Percentiles rank a stretch among this genome's conserved stretches.
Evolutionary conservation across 2,329 filamentous ascomycete species (phyloP).

Genomic region (Bertia moriformis): DNA sequence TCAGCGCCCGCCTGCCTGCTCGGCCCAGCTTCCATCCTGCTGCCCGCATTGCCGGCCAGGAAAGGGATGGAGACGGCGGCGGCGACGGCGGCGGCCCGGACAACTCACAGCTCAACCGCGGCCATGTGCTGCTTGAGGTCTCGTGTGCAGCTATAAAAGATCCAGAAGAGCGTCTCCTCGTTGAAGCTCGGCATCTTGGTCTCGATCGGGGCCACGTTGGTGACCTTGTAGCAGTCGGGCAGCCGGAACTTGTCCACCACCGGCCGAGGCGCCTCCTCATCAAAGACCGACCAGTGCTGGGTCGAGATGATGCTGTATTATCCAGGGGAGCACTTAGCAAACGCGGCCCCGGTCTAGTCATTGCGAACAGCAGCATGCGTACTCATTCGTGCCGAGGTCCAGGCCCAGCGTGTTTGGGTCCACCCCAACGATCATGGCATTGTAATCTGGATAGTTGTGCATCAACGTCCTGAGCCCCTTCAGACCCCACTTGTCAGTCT

Average conservation of each 20-base stretch:
- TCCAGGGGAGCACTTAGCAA: slow-evolving; percentile 2
- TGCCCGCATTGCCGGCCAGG: too few species aligned
- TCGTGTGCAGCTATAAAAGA: slow-evolving; percentile 52
- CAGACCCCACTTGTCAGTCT: slow-evolving; percentile 48
- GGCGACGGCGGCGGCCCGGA: too few species aligned
- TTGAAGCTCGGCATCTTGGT: slow-evolving; percentile 54
- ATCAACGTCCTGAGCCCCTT: slow-evolving; percentile 50
- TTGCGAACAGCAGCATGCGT: slow-evolving; percentile 19
- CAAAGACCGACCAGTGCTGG: slow-evolving; percentile 46
- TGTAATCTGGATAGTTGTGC: slow-evolving; percentile 49
- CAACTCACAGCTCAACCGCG: slow-evolving; percentile 43
- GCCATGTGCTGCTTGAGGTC: slow-evolving; percentile 50
- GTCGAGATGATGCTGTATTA: slow-evolving; percentile 40
- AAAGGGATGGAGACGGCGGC: too few species aligned
- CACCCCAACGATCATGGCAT: slow-evolving; percentile 42
- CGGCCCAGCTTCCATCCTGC: too few species aligned
- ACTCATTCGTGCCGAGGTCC: slow-evolving; percentile 43
- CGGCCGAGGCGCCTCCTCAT: slow-evolving; percentile 41
- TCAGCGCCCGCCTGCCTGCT: too few species aligned
- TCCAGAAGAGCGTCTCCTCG: slow-evolving; percentile 55
- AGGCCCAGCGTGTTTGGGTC: slow-evolving; percentile 41
- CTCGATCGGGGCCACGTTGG: slow-evolving; percentile 50
- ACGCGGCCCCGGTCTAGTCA: too few species aligned
- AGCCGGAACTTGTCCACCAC: slow-evolving; percentile 40
- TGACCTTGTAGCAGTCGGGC: slow-evolving; percentile 54